A percentile compares a stretch with the other conserved stretches of the same genome.
Evolutionary conservation across 2,329 filamentous ascomycete species (phyloP).

Genomic region (Rhynchosporium secalis): DNA sequence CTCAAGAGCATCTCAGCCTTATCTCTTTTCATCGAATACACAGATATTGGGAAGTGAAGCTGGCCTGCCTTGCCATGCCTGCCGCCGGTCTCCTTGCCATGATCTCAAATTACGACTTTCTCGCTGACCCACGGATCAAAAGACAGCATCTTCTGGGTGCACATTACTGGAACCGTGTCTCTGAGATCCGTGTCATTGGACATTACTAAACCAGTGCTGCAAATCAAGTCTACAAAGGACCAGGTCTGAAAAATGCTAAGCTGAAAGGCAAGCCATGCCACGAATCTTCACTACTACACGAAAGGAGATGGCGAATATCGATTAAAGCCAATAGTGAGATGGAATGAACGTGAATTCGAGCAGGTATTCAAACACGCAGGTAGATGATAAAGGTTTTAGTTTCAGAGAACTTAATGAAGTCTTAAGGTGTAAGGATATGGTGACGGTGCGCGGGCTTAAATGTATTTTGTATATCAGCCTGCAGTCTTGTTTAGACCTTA

Average conservation of each 20-base stretch:
- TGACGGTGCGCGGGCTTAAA: background rate
- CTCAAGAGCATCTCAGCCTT: constrained; percentile 33
- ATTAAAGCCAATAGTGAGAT: constrained; percentile 34
- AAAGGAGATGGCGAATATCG: constrained; percentile 36
- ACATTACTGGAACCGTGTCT: constrained; percentile 57
- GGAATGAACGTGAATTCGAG: constrained; percentile 37
- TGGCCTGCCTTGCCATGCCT: constrained; percentile 64
- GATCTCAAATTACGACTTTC: constrained; percentile 55
- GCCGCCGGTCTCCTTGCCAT: constrained; percentile 62
- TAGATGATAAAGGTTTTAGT: background rate
- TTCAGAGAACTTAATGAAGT: too few relatives aligned
- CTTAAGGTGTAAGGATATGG: background rate
- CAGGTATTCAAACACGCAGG: constrained; percentile 32
- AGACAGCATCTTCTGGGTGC: constrained; percentile 66
- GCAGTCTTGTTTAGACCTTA: background rate
- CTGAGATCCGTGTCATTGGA: constrained; percentile 59
- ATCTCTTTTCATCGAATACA: constrained; percentile 57
- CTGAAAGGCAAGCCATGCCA: constrained; percentile 34
- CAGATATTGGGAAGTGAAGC: constrained; percentile 58
- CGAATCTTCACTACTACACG: constrained; percentile 35
- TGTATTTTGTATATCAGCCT: background rate
- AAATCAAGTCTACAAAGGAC: constrained; percentile 30
- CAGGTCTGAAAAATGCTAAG: constrained; percentile 27
- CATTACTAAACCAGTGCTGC: constrained; percentile 38
- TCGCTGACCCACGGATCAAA: constrained; percentile 61